Evolutionary conservation across 1,284 basidiomycete species (phyloP).

Genomic region (Ceratorhiza oryzae-sativae): DNA sequence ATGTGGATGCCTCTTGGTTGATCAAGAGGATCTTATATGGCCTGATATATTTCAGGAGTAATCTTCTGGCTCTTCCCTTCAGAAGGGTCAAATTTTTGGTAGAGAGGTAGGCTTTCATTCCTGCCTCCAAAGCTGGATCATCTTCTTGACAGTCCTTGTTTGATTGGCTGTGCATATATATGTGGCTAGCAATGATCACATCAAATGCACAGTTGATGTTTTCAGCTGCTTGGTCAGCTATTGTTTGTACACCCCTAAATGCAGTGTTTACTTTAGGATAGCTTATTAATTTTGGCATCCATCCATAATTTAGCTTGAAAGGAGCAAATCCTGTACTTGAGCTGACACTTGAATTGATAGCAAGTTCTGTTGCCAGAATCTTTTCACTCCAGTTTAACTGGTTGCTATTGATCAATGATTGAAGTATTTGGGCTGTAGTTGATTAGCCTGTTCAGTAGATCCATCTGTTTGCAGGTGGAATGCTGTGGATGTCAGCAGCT

Average conservation of each 20-base stretch:
- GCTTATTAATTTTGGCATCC: too few relatives aligned
- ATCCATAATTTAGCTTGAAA: too few relatives aligned
- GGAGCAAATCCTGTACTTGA: too few relatives aligned
- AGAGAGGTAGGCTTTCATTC: constrained; percentile 50
- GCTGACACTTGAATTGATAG: too few relatives aligned
- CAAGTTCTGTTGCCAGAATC: too few relatives aligned
- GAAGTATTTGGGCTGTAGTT: constrained; percentile 49
- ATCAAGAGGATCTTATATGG: too few relatives aligned
- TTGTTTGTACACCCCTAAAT: too few relatives aligned
- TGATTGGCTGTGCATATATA: constrained; percentile 45
- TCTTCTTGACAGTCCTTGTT: constrained; percentile 44
- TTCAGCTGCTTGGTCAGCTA: too few relatives aligned
- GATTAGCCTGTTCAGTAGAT: constrained; percentile 55
- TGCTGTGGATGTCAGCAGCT: constrained; percentile 54
- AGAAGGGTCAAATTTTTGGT: constrained; percentile 50
- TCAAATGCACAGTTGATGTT: too few relatives aligned
- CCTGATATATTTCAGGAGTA: constrained; percentile 38
- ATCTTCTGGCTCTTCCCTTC: constrained; percentile 7
- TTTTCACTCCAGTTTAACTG: constrained; percentile 47
- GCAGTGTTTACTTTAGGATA: too few relatives aligned
- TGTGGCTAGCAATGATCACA: constrained; percentile 46
- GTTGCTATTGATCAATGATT: constrained; percentile 42
- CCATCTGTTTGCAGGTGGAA: too few relatives aligned
- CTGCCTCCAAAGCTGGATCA: constrained; percentile 41
- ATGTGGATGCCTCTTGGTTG: too few relatives aligned